A percentile compares a stretch with the other conserved stretches of the same genome.
Evolutionary conservation across 805 yeast genomes (phyloP).

Genomic region (Sporopachydermia lactativora): DNA sequence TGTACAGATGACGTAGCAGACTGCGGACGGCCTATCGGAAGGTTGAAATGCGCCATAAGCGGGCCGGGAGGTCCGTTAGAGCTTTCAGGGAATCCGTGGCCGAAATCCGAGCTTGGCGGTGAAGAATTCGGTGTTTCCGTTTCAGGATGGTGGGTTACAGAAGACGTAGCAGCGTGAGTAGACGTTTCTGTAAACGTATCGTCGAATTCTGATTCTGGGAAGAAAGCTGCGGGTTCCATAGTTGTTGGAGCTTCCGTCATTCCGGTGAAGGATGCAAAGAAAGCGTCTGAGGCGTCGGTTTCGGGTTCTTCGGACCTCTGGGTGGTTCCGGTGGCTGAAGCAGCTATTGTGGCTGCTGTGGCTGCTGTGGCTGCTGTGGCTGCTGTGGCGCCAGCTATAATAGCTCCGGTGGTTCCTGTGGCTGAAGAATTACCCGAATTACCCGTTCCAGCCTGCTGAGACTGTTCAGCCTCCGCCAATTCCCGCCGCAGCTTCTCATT

Average conservation of each 20-base stretch:
- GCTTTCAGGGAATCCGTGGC: slow-evolving; percentile 13
- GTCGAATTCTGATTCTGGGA: background rate
- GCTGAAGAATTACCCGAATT: slow-evolving; percentile 24
- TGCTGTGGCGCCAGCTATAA: background rate
- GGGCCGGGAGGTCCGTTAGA: slow-evolving; percentile 16
- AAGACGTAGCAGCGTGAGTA: slow-evolving; percentile 1
- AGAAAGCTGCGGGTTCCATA: background rate
- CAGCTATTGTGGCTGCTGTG: background rate
- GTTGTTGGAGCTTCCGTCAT: slow-evolving; percentile 7
- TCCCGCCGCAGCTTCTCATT: slow-evolving; percentile 24
- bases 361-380: background rate
- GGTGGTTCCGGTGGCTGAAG: background rate
- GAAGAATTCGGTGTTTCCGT: slow-evolving; percentile 34
- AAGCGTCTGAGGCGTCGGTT: background rate
- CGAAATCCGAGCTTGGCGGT: slow-evolving; percentile 32
- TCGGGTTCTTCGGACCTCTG: background rate
- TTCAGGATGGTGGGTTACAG: slow-evolving; percentile 13
- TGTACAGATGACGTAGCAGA: slow-evolving; percentile 84
- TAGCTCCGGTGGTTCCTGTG: slow-evolving; percentile 12
- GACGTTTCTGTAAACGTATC: slow-evolving; percentile 3
- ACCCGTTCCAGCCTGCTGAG: slow-evolving; percentile 19
- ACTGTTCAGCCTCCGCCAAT: slow-evolving; percentile 23
- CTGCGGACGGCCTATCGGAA: slow-evolving; percentile 46
- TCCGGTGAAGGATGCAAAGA: background rate
- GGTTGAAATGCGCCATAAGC: slow-evolving; percentile 22